These are phyloP conservation scores for Phaseolus coccineus DNA, from an alignment of 331 rosid species.

Conservation along the genomic window DNA sequence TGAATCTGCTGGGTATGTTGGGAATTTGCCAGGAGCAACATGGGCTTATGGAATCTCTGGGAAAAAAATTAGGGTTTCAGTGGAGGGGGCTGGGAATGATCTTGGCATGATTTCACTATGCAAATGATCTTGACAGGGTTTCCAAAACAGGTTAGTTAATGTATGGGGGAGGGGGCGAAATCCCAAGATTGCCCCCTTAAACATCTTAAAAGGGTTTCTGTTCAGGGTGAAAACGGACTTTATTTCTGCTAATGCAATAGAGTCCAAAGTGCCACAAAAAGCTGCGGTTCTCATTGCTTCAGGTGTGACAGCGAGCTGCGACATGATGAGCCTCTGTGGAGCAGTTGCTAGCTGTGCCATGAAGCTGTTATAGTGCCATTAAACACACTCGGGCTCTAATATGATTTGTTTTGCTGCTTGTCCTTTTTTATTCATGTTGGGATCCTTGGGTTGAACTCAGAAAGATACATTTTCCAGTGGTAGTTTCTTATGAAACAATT, in stretches of 20 bases:
- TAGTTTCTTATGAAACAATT: background rate
- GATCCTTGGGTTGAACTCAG: slow-evolving; percentile 1
- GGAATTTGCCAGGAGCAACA: no score
- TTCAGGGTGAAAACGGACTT: background rate
- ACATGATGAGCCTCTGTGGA: background rate
- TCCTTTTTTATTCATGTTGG: slow-evolving; percentile 13
- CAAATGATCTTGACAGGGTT: no score
- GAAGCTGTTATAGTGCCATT: background rate
- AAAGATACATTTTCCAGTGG: slow-evolving; percentile 13
- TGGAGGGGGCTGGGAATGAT: no score
- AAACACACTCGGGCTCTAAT: background rate
- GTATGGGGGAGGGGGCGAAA: no score
- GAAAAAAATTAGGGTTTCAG: no score
- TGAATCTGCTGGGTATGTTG: background rate
- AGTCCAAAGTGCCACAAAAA: background rate
- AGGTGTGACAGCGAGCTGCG: background rate
- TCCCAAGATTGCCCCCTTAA: no score
- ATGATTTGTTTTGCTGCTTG: background rate
- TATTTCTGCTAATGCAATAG: background rate
- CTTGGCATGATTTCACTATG: no score
- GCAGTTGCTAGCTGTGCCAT: background rate
- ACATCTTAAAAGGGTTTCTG: background rate
- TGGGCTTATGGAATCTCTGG: no score
- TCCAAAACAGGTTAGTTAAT: no score
- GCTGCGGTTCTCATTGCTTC: background rate